phyloP scores from a whole-genome alignment of 148 eudicot species.

The Suaeda aralocaspica region DNA sequence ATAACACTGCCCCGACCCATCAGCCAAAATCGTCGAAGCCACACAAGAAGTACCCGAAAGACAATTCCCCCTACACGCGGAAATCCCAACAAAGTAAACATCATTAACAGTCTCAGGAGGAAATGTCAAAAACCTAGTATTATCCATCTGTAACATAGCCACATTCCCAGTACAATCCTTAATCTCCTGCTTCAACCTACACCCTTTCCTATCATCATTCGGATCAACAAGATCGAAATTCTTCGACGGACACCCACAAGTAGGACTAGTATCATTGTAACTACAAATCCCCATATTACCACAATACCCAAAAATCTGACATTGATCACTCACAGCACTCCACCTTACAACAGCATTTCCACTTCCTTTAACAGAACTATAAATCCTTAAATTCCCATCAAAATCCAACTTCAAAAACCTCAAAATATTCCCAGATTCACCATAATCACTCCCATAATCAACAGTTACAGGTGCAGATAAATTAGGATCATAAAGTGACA shows the following conservation, averaged over 20 bases:
- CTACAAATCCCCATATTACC: slow-evolving; percentile 88
- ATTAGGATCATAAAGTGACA: slow-evolving; percentile 38
- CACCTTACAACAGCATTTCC: slow-evolving; percentile 35
- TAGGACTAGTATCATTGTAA: slow-evolving; percentile 64
- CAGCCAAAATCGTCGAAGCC: slow-evolving; percentile 61
- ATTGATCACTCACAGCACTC: slow-evolving; percentile 77
- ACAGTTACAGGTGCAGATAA: slow-evolving; percentile 24
- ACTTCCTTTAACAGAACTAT: slow-evolving; percentile 43
- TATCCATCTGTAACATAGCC: slow-evolving; percentile 51
- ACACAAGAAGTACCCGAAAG: slow-evolving; percentile 48
- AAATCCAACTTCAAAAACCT: slow-evolving; percentile 57
- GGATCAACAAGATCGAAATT: slow-evolving; percentile 61
- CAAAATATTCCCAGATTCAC: slow-evolving; percentile 37
- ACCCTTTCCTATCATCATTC: slow-evolving; percentile 54
- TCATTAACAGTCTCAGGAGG: slow-evolving; percentile 47
- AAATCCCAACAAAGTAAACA: slow-evolving; percentile 34
- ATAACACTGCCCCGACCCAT: slow-evolving; percentile 76
- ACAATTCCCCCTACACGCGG: slow-evolving; percentile 60
- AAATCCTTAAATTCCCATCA: slow-evolving; percentile 86
- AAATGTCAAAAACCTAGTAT: slow-evolving; percentile 59
- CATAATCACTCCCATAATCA: slow-evolving; percentile 73
- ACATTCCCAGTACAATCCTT: slow-evolving; percentile 44
- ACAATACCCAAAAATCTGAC: slow-evolving; percentile 81
- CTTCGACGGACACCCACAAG: slow-evolving; percentile 75
- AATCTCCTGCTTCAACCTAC: slow-evolving; percentile 60